phyloP scores from a whole-genome alignment of 345 rosid genomes.

The Salix dunnii region DNA sequence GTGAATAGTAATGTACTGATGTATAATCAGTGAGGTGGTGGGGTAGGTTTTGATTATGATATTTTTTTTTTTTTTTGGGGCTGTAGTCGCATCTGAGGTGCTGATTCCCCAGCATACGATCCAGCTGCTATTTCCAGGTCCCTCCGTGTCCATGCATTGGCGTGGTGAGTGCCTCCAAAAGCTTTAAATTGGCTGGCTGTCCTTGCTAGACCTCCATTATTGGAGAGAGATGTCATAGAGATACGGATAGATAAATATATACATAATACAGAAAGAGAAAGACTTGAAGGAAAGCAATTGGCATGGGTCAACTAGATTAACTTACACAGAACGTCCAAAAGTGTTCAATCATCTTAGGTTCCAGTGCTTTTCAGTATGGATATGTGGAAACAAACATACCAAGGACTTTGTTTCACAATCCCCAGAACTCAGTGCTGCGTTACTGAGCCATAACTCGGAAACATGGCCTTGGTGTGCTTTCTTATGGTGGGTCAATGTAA shows the following conservation, averaged over 20 bases:
- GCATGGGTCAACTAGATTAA: neutral
- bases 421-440: neutral
- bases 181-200: conserved; percentile 33
- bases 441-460: neutral
- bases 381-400: neutral
- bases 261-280: neutral
- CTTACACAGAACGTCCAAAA: neutral
- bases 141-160: conserved; percentile 27
- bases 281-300: neutral
- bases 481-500: neutral
- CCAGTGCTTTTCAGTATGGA: neutral
- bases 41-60: conserved; percentile 16
- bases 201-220: conserved; percentile 28
- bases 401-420: neutral
- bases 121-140: conserved; percentile 26
- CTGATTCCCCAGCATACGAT: conserved; percentile 22
- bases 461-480: neutral
- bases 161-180: conserved; percentile 36
- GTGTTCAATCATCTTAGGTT: conserved; percentile 13
- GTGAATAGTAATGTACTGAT: neutral
- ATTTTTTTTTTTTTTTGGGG: neutral
- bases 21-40: conserved; percentile 11
- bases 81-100: conserved; percentile 10
- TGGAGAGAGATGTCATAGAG: conserved; percentile 19
- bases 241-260: neutral